Conservation (phyloP, 257 asterid species). For the Henckelia pumila region DNA sequence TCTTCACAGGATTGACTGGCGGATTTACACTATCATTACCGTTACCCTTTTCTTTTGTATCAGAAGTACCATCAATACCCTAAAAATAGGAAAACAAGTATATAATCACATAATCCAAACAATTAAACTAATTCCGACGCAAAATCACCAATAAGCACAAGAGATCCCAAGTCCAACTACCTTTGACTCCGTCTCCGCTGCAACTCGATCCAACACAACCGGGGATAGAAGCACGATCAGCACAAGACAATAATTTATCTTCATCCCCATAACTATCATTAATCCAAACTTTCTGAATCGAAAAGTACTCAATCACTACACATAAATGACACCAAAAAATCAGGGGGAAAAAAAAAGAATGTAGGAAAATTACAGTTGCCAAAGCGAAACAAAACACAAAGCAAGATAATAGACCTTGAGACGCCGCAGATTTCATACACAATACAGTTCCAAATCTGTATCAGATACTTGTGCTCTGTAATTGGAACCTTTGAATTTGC, state of each 20-base stretch:
- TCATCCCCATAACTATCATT: constrained; percentile 37
- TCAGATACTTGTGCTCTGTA: not conserved
- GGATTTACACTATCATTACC: constrained; percentile 28
- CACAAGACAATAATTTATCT: constrained; percentile 29
- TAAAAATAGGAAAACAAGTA: constrained; percentile 26
- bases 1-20: constrained; percentile 31
- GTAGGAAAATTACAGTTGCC: not conserved
- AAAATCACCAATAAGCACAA: constrained; percentile 10
- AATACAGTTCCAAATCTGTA: constrained; percentile 2
- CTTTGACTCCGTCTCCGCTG: constrained; percentile 57
- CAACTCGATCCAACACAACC: constrained; percentile 28
- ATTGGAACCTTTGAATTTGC: not conserved
- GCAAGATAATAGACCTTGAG: constrained; percentile 21
- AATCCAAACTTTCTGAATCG: constrained; percentile 23
- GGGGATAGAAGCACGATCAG: constrained; percentile 37
- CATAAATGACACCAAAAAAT: not conserved
- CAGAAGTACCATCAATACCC: constrained; percentile 28
- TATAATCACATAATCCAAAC: constrained; percentile 6
- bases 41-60: constrained; percentile 25
- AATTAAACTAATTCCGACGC: not conserved
- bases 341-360: not conserved
- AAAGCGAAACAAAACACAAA: constrained; percentile 5
- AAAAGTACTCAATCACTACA: constrained; percentile 19
- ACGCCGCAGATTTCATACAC: constrained; percentile 20
- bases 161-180: constrained; percentile 31